phyloP scores from a whole-genome alignment of 768 basidiomycete species.

The Boletales sp. region DNA sequence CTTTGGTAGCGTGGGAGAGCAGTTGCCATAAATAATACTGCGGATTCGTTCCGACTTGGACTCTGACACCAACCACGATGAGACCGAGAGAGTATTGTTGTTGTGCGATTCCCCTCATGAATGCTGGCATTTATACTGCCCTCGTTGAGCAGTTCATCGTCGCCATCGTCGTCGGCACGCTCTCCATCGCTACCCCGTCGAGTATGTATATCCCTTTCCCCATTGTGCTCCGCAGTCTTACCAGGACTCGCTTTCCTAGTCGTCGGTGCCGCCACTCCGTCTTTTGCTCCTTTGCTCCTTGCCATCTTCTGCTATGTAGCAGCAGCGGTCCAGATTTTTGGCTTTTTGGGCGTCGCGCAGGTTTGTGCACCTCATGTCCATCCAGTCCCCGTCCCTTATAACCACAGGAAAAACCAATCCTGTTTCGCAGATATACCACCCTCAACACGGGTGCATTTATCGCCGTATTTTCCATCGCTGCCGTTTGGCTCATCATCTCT shows the following conservation, averaged over 20 bases:
- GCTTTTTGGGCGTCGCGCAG: constrained; percentile 79
- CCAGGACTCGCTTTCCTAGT: constrained; percentile 42
- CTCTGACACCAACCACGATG: constrained; percentile 36
- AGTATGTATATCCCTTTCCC: constrained; percentile 47
- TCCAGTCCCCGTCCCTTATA: constrained; percentile 3
- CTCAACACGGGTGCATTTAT: constrained; percentile 54
- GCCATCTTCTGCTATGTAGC: constrained; percentile 72
- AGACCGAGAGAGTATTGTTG: constrained; percentile 87
- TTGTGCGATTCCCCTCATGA: constrained; percentile 86
- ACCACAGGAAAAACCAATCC: constrained; percentile 58
- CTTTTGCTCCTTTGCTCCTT: constrained; percentile 69
- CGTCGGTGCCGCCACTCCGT: constrained; percentile 82
- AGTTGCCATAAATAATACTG: constrained; percentile 3
- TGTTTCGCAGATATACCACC: constrained; percentile 67
- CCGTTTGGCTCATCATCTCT: constrained; percentile 79
- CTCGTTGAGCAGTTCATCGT: constrained; percentile 73
- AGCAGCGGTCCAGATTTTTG: constrained; percentile 75
- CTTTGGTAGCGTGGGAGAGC: constrained; percentile 17
- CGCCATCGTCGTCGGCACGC: constrained; percentile 62
- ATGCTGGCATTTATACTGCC: constrained; percentile 84
- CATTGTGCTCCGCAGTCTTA: constrained; percentile 5
- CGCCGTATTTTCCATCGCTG: constrained; percentile 70
- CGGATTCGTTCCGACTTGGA: background rate
- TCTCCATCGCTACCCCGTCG: constrained; percentile 73
- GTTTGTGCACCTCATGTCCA: constrained; percentile 35